Evolutionary conservation across 768 basidiomycete genomes (phyloP), one percentile per base, ranked within the genome.

Genomic region (Suillus bovinus): DNA sequence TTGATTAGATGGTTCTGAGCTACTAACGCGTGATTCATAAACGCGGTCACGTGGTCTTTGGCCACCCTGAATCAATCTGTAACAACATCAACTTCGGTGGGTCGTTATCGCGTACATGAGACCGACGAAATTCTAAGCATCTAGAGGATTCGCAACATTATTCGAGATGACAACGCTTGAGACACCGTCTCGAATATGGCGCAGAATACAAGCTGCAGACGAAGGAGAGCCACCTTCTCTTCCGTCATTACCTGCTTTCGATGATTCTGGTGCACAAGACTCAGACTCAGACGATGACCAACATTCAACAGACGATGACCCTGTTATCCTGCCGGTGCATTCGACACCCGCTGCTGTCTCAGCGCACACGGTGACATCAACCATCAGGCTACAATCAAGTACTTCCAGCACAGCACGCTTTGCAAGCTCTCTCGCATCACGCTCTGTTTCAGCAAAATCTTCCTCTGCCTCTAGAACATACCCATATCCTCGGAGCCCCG

Each of bases 161-260:
- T 46, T 49, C 16, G 44, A 31, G 77, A 81, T 86, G 69, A 80
- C 80, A 17, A 74, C 84, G 76, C 79, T 86, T 31, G 92, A 94
- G 74, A 94, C 92, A 17, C 92, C 92, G 0, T 94, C 93, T 29
- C 81, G 91, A 49, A 87, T 94, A 69, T 91, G 88, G 89, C 83
- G 92, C 33, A 84, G 93, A 52, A 93, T 94, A 57, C 86, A 94
- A 72, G 87, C 83, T 0, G 78, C 83, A n/a, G 88, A 92, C 67
- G 84, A 86, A 63, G 75, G 79, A 65, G 90, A 92, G 65, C 89
- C 93, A 80, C 89, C 93, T 11, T 94, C 92, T 34, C 78, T 94
- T 3, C 92, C 92, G 2, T 91, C 90, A 4, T 74, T 93, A 14
- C 89, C 91, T 8, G 79, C 70, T 2, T 87, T 90, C 69, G 90